Evolutionary conservation across 1,284 basidiomycete species (phyloP).

Genomic region (Meira nashicola): DNA sequence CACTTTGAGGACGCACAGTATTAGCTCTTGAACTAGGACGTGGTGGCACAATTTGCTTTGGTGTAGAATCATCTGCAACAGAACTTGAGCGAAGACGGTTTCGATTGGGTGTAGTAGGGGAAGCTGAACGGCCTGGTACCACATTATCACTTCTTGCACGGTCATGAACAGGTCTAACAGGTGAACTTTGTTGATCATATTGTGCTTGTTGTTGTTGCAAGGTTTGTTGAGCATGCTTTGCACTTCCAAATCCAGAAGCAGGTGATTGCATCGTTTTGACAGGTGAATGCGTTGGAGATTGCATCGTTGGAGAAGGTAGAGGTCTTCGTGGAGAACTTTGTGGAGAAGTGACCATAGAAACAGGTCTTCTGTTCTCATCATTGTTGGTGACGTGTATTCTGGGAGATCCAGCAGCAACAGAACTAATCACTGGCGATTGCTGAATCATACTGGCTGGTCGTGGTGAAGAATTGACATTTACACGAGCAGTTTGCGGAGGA

Average conservation of each 20-base stretch:
- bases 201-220: no score
- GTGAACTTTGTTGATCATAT: no score
- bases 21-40: conserved; percentile 1
- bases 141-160: no score
- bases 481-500: no score
- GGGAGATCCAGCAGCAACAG: no score
- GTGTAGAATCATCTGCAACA: conserved; percentile 8
- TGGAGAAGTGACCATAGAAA: background rate
- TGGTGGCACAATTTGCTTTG: background rate
- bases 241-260: conserved; percentile 7
- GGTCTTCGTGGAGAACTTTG: conserved; percentile 1
- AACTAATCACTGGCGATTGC: no score
- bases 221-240: conserved; percentile 5
- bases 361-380: background rate
- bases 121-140: background rate
- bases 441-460: no score
- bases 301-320: background rate
- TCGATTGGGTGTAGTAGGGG: conserved; percentile 5
- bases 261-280: background rate
- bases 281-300: conserved; percentile 5
- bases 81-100: background rate
- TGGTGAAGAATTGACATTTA: no score
- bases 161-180: no score
- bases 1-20: conserved; percentile 20
- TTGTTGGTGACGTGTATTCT: no score